Percentiles rank a stretch among this genome's conserved stretches.
Evolutionary conservation across 2,329 filamentous ascomycete species (phyloP).

Genomic region (Cryphonectria radicalis): DNA sequence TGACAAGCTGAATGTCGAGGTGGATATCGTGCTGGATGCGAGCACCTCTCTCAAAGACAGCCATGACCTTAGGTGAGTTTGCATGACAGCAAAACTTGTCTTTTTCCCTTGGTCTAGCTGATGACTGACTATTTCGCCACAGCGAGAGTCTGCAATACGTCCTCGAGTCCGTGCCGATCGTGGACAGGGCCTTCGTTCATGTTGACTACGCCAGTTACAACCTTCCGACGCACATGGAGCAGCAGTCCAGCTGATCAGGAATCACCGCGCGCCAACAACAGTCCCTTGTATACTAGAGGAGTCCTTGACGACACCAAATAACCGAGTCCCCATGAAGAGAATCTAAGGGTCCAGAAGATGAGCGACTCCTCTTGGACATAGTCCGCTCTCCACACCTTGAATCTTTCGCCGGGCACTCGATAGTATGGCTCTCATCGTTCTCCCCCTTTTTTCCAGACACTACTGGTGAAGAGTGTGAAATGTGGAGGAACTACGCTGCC

Average conservation of each 20-base stretch:
- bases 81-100: background rate
- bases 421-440: background rate
- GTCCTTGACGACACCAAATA: constrained; percentile 15
- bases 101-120: constrained; percentile 4
- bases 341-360: background rate
- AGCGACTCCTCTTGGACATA: background rate
- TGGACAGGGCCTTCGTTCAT: constrained; percentile 73
- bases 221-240: constrained; percentile 61
- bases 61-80: constrained; percentile 68
- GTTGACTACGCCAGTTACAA: constrained; percentile 68
- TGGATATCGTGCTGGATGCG: constrained; percentile 82
- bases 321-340: background rate
- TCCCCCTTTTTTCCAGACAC: background rate
- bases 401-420: background rate
- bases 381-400: background rate
- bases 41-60: constrained; percentile 76
- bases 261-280: background rate
- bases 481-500: background rate
- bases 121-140: background rate
- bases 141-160: constrained; percentile 81
- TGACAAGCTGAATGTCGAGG: constrained; percentile 80
- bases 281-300: background rate
- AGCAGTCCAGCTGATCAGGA: constrained; percentile 38
- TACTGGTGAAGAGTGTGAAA: background rate
- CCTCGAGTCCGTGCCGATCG: constrained; percentile 79